Evolutionary conservation across 2,329 filamentous ascomycete species (phyloP), one percentile per base, ranked within the genome.

Genomic region (Hypomyces rosellus): DNA sequence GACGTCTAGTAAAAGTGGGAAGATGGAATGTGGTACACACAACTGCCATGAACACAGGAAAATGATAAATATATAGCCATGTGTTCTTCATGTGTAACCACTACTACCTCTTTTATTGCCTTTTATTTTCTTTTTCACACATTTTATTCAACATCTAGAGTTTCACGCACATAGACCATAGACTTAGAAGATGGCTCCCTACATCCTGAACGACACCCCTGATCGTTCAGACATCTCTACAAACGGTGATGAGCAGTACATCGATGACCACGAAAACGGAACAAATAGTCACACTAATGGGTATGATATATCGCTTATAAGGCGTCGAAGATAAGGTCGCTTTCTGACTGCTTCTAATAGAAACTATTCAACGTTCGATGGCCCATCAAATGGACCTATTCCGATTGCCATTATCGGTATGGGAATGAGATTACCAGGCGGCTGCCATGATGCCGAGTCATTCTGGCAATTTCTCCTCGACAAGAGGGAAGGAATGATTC

Each of bases 351-450:
- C 9, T 7, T 2, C 6, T 30, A 8, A 30, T 11, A 30, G 25
- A 11, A 30, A 30, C 25, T 2, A 30, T 11, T 30, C 16, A n/a
- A 41, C 38, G 12, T 20, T 6, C 5, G 11, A 41, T 41, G 38
- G 15, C 16, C 38, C 38, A 41, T 41, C 16, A 9, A 11, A 16
- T 14, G 20, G 16, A 9, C 16, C 38, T 12, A 12, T 41, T 1
- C 62, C 58, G 16, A 65, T 75, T 20, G 74, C 72, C 20, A 62
- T 76, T 13, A 60, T 76, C 9, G 72, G 72, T 22, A 61, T 68
- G 6, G 69, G 64, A 3, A 74, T 71, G 56, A 65, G 72, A 1
- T 67, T 74, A 2, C 70, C 72, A 0, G 72, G 71, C 0, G 57
- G 58, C 34, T 63, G 63, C 34, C 59, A 55, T 33, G 62, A 60